These are phyloP conservation scores for Ascobolus immersus DNA, from an alignment of 495 filamentous ascomycete species.

Conservation along the genomic window DNA sequence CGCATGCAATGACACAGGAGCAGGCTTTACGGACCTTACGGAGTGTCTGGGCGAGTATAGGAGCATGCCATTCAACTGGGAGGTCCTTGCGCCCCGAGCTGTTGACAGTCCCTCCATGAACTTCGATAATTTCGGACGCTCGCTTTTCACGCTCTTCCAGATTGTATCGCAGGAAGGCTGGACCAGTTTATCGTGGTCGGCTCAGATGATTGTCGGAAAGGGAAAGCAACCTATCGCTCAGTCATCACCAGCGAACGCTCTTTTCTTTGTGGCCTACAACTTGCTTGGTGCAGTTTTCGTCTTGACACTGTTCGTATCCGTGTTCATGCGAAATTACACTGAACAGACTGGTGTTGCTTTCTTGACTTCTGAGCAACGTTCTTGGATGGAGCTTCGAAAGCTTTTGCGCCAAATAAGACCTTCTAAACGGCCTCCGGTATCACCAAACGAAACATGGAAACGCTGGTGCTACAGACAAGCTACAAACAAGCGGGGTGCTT, in stretches of 20 bases:
- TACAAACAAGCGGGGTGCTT: slow-evolving; percentile 79
- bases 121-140: slow-evolving; percentile 82
- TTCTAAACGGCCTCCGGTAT: slow-evolving; percentile 59
- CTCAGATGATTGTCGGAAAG: slow-evolving; percentile 54
- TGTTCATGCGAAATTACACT: slow-evolving; percentile 99
- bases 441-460: slow-evolving; percentile 50
- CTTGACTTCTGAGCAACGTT: slow-evolving; percentile 84
- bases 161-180: slow-evolving; percentile 98
- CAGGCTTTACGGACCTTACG: slow-evolving; percentile 28
- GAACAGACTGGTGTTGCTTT: slow-evolving; percentile 96
- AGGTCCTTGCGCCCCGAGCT: slow-evolving; percentile 53
- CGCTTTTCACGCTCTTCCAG: slow-evolving; percentile 90
- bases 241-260: slow-evolving; percentile 52
- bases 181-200: slow-evolving; percentile 68
- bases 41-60: slow-evolving; percentile 66
- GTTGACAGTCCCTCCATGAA: slow-evolving; percentile 61
- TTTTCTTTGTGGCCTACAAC: slow-evolving; percentile 95
- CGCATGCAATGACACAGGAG: slow-evolving; percentile 46
- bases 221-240: slow-evolving; percentile 42
- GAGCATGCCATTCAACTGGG: slow-evolving; percentile 56
- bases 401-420: slow-evolving; percentile 78
- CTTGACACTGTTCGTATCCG: slow-evolving; percentile 88
- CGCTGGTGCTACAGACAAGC: slow-evolving; percentile 86
- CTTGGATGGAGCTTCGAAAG: slow-evolving; percentile 89
- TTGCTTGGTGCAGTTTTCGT: slow-evolving; percentile 92